Percentiles rank a stretch among this genome's conserved stretches.
Conservation (phyloP, 2,329 filamentous ascomycete species). For the Alternaria sp. region DNA sequence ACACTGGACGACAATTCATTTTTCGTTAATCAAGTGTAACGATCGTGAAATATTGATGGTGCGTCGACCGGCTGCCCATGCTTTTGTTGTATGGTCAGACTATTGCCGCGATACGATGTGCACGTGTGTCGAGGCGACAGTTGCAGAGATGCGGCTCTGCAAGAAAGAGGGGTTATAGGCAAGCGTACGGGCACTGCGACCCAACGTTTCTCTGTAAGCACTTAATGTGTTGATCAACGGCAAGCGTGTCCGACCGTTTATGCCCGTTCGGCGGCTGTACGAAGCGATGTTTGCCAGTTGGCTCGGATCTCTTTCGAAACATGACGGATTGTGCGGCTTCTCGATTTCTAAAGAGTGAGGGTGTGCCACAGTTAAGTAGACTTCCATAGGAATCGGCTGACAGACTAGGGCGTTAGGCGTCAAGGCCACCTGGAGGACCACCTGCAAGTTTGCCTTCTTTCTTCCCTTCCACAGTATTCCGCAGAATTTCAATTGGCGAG, state of each 20-base stretch:
- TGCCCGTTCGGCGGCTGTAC: slow-evolving; percentile 12
- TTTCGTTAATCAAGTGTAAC: neutral
- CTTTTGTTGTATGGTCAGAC: slow-evolving; percentile 10
- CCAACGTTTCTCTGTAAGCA: slow-evolving; percentile 17
- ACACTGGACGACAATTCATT: neutral
- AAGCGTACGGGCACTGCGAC: slow-evolving; percentile 18
- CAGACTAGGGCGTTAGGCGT: slow-evolving; percentile 20
- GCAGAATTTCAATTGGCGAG: slow-evolving; percentile 28
- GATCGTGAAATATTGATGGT: neutral
- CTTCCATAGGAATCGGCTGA: slow-evolving; percentile 19
- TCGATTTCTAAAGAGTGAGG: slow-evolving; percentile 17
- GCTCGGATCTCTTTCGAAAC: neutral
- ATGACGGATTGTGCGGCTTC: neutral
- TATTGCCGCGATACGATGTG: slow-evolving; percentile 17
- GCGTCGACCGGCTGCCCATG: slow-evolving; percentile 1
- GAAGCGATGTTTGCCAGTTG: slow-evolving; percentile 17
- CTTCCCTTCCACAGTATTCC: slow-evolving; percentile 7
- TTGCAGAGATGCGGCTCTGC: slow-evolving; percentile 33
- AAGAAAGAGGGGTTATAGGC: slow-evolving; percentile 31
- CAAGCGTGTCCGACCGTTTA: slow-evolving; percentile 9
- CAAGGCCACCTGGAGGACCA: slow-evolving; percentile 22
- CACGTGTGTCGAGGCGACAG: slow-evolving; percentile 19
- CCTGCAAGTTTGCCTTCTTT: slow-evolving; percentile 32
- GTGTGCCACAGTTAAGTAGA: slow-evolving; percentile 35
- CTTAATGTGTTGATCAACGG: slow-evolving; percentile 21